phyloP scores from a whole-genome alignment of 1,284 basidiomycete genomes.

The Porphyrellus sp. region DNA sequence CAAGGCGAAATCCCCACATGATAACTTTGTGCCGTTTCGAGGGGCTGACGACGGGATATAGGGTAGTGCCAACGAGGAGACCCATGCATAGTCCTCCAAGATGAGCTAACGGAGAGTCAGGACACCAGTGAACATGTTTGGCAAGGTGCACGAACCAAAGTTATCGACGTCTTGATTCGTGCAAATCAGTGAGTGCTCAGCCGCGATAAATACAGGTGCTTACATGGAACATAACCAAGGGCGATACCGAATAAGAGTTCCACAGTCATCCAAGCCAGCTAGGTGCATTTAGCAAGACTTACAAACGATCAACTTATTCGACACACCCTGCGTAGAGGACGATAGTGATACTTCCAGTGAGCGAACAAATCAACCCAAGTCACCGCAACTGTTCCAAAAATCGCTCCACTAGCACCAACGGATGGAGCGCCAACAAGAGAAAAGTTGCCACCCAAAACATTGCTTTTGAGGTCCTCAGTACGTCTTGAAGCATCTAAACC shows the following conservation, averaged over 20 bases:
- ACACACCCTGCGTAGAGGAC: conserved; percentile 70
- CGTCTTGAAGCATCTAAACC: not conserved
- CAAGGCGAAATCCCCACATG: conserved; percentile 70
- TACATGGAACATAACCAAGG: conserved; percentile 81
- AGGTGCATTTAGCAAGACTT: not conserved
- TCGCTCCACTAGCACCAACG: conserved; percentile 91
- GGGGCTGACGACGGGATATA: conserved; percentile 87
- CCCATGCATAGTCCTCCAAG: conserved; percentile 83
- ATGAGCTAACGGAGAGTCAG: conserved; percentile 49
- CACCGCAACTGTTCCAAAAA: conserved; percentile 89
- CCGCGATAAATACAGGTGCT: conserved; percentile 25
- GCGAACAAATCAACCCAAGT: conserved; percentile 87
- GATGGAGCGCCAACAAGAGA: conserved; percentile 86
- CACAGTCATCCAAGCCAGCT: conserved; percentile 79
- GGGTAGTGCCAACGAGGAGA: conserved; percentile 73
- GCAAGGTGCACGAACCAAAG: conserved; percentile 52
- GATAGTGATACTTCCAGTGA: conserved; percentile 88
- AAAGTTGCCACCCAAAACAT: conserved; percentile 89
- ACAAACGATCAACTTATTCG: not conserved
- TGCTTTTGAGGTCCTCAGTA: conserved; percentile 43
- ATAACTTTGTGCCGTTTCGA: conserved; percentile 73
- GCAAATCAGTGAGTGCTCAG: conserved; percentile 11
- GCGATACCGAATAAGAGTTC: conserved; percentile 85
- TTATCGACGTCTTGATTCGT: conserved; percentile 63
- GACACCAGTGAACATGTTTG: not conserved